phyloP scores from a whole-genome alignment of 345 rosid genomes.

The Noccaea caerulescens region DNA sequence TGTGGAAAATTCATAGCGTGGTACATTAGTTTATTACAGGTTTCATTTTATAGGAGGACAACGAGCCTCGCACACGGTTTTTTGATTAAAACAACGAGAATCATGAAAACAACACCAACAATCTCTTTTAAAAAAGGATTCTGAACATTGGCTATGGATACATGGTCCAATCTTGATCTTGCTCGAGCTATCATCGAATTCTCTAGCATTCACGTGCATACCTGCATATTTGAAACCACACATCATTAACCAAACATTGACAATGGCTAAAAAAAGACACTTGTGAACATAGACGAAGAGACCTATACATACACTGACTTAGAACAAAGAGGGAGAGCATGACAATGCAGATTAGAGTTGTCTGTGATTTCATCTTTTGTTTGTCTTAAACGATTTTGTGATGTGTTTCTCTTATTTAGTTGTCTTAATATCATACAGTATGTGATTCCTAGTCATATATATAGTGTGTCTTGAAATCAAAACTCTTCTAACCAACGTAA shows the following conservation, averaged over 20 bases:
- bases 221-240: slow-evolving; percentile 27
- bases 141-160: neutral
- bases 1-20: neutral
- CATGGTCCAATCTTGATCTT: slow-evolving; percentile 5
- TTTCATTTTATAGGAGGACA: slow-evolving; percentile 24
- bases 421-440: neutral
- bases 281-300: slow-evolving; percentile 1
- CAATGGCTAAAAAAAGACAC: neutral
- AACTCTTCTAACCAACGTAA: neutral
- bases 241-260: slow-evolving; percentile 1
- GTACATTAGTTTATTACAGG: neutral
- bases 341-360: slow-evolving; percentile 21
- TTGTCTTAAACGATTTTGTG: neutral
- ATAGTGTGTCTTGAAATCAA: too few species aligned
- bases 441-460: neutral
- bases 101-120: slow-evolving; percentile 33
- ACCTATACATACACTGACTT: slow-evolving; percentile 16
- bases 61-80: neutral
- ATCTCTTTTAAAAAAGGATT: neutral
- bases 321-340: slow-evolving; percentile 24
- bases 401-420: neutral
- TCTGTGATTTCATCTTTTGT: slow-evolving; percentile 26
- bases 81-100: too few species aligned
- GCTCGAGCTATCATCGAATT: slow-evolving; percentile 2
- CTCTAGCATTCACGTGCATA: slow-evolving; percentile 17